Conservation (phyloP, 768 basidiomycete species). For the Leccinum disarticulatum region DNA sequence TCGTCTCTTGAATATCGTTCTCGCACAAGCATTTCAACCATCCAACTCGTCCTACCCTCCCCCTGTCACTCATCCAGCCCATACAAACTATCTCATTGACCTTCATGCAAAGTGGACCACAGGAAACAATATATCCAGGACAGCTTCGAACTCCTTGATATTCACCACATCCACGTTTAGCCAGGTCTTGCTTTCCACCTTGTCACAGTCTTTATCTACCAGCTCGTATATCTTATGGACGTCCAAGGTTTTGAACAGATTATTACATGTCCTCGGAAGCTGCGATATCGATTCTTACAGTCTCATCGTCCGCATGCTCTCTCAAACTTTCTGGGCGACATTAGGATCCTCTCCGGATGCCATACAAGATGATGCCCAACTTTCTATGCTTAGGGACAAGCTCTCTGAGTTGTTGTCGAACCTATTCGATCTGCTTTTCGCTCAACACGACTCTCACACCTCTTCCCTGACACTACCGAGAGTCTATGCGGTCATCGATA, state of each 20-base stretch:
- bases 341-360: not conserved
- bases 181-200: constrained; percentile 15
- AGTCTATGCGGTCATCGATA: constrained; percentile 19
- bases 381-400: constrained; percentile 16
- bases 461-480: constrained; percentile 5
- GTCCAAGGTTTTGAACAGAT: constrained; percentile 40
- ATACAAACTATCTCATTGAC: constrained; percentile 47
- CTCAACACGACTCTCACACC: not conserved
- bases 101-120: constrained; percentile 42
- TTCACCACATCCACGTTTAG: constrained; percentile 33
- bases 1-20: constrained; percentile 40
- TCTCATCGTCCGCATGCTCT: constrained; percentile 30
- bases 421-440: constrained; percentile 25
- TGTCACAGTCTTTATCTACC: constrained; percentile 23
- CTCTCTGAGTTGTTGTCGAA: constrained; percentile 22
- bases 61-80: constrained; percentile 43
- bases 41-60: constrained; percentile 23
- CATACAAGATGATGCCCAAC: not conserved
- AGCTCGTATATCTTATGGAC: constrained; percentile 43
- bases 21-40: constrained; percentile 40
- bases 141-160: constrained; percentile 1
- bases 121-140: constrained; percentile 6
- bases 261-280: constrained; percentile 33
- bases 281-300: constrained; percentile 37
- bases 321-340: constrained; percentile 17